phyloP scores from a whole-genome alignment of 371 early-diverging fungal species.

The Mucor piriformis region DNA sequence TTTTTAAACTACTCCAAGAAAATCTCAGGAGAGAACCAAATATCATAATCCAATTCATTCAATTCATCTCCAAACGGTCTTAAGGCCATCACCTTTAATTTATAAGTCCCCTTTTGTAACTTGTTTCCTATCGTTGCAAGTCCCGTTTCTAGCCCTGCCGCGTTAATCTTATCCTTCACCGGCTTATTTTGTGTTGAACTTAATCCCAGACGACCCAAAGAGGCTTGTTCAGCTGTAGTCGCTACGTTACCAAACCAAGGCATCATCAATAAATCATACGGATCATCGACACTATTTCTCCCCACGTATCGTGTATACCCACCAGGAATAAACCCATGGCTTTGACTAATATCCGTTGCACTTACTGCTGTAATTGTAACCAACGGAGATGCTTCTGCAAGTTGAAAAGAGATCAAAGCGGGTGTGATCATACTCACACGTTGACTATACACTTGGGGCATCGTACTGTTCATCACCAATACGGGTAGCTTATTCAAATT shows the following conservation, averaged over 20 bases:
- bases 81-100: constrained; percentile 38
- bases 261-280: constrained; percentile 27
- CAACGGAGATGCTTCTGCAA: constrained; percentile 34
- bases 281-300: constrained; percentile 30
- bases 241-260: constrained; percentile 42
- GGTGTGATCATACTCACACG: constrained; percentile 12
- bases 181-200: background rate
- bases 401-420: constrained; percentile 28
- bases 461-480: constrained; percentile 34
- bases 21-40: constrained; percentile 37
- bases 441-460: constrained; percentile 27
- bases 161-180: background rate
- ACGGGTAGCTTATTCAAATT: constrained; percentile 36
- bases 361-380: constrained; percentile 29
- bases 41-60: constrained; percentile 36
- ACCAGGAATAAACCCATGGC: constrained; percentile 38
- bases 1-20: too few species aligned
- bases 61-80: constrained; percentile 35
- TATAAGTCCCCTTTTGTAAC: constrained; percentile 29
- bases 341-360: constrained; percentile 16
- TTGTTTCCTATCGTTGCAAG: constrained; percentile 12
- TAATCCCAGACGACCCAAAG: background rate
- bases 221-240: constrained; percentile 27
- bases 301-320: constrained; percentile 35
- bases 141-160: background rate